Evolutionary conservation across 768 basidiomycete species (phyloP).

Genomic region (Suillus paluster): DNA sequence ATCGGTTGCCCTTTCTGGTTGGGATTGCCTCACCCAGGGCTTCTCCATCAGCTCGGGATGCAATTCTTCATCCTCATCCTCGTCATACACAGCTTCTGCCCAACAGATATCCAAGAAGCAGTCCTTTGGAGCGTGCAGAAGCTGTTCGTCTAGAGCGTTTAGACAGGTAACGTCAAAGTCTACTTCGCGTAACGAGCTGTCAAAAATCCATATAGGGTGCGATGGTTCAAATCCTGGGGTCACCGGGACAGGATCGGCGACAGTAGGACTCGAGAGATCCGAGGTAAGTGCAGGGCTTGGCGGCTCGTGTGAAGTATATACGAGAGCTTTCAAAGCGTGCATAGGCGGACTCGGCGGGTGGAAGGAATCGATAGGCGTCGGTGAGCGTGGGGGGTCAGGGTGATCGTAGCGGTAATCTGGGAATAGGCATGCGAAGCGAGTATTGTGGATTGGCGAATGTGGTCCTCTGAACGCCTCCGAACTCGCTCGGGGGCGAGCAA

Average conservation of each 20-base stretch:
- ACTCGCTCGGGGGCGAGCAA: constrained; percentile 15
- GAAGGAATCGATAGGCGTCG: constrained; percentile 5
- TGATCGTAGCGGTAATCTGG: neutral
- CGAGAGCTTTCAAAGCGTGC: neutral
- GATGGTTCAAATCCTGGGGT: neutral
- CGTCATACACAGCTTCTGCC: constrained; percentile 37
- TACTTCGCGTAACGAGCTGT: constrained; percentile 34
- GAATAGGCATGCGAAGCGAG: neutral
- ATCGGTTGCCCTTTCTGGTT: neutral
- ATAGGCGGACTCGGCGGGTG: neutral
- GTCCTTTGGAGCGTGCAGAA: constrained; percentile 41
- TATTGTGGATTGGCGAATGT: neutral
- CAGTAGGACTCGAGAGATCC: neutral
- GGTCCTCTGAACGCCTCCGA: constrained; percentile 12
- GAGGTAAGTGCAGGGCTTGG: neutral
- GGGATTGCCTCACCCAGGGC: neutral
- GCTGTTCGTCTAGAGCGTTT: constrained; percentile 43
- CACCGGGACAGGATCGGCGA: neutral
- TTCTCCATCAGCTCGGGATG: neutral
- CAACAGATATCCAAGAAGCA: constrained; percentile 48
- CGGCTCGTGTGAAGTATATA: neutral
- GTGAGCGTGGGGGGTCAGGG: constrained; percentile 5
- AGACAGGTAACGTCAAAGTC: constrained; percentile 43
- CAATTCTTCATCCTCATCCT: constrained; percentile 11
- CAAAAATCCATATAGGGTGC: constrained; percentile 13